Percentiles rank a stretch among this genome's conserved stretches.
phyloP scores from a whole-genome alignment of 805 yeast species.

The Yarrowia yakushimensis region DNA sequence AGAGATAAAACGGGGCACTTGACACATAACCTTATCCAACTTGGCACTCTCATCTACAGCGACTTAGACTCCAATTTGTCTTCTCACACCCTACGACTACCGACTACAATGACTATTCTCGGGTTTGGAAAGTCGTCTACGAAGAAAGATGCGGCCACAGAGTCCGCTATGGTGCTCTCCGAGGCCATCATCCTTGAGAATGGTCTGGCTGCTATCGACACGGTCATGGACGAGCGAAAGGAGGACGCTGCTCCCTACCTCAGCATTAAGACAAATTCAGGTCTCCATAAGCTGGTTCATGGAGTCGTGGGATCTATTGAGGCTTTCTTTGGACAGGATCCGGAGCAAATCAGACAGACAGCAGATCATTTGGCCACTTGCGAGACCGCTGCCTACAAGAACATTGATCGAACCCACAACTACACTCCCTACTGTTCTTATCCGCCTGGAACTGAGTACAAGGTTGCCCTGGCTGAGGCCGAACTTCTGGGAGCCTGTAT shows the following conservation, averaged over 20 bases:
- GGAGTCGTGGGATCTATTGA: constrained; percentile 15
- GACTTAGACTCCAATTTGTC: constrained; percentile 5
- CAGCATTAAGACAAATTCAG: not conserved
- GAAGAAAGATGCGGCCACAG: constrained; percentile 1
- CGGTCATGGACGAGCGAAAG: constrained; percentile 24
- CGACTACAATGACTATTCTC: constrained; percentile 20
- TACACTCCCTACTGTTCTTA: constrained; percentile 39
- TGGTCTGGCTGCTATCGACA: constrained; percentile 13
- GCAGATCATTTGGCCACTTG: constrained; percentile 3
- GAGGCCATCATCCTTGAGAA: constrained; percentile 21
- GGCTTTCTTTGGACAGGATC: constrained; percentile 20
- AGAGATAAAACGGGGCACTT: constrained; percentile 21
- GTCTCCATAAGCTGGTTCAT: constrained; percentile 11
- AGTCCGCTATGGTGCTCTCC: constrained; percentile 3
- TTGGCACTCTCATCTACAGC: constrained; percentile 15
- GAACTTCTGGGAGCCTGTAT: constrained; percentile 79
- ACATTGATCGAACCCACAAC: constrained; percentile 9
- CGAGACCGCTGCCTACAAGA: constrained; percentile 10
- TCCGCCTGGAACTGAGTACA: constrained; percentile 94
- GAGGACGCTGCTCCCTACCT: constrained; percentile 14
- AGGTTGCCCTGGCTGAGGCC: constrained; percentile 85
- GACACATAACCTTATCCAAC: constrained; percentile 21
- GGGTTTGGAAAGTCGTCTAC: constrained; percentile 17
- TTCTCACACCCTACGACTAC: not conserved
- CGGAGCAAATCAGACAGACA: constrained; percentile 4